phyloP scores from a whole-genome alignment of 2,329 filamentous ascomycete genomes.

The Fusarium sarcochroum region DNA sequence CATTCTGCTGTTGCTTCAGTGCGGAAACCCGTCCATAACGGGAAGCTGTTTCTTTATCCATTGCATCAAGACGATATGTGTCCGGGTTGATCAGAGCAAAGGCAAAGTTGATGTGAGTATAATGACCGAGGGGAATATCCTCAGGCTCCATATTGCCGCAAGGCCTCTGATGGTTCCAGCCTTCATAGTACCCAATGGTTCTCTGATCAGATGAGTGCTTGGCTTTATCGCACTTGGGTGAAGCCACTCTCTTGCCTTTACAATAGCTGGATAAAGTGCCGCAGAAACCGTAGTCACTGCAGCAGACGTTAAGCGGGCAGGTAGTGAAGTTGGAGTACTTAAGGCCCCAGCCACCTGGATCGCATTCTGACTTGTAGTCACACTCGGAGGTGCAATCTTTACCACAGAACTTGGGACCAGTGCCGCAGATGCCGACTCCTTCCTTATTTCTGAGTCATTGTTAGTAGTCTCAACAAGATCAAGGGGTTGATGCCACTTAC shows the following conservation, averaged over 20 bases:
- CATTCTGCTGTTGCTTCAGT: conserved; percentile 47
- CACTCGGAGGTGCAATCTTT: conserved; percentile 44
- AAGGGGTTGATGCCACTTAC: not conserved
- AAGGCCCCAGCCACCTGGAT: conserved; percentile 48
- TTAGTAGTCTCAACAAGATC: not conserved
- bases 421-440: not conserved
- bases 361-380: conserved; percentile 46
- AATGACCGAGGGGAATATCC: conserved; percentile 39
- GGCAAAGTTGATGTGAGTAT: conserved; percentile 54
- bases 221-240: not conserved
- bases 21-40: rapidly evolving
- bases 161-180: conserved; percentile 35
- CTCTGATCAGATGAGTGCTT: conserved; percentile 15
- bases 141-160: conserved; percentile 49
- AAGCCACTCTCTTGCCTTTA: not conserved
- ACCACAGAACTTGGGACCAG: not conserved
- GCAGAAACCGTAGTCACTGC: conserved; percentile 53
- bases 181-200: conserved; percentile 51
- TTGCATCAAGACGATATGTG: conserved; percentile 41
- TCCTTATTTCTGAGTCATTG: rapidly evolving
- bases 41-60: conserved; percentile 8
- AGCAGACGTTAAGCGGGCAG: conserved; percentile 57
- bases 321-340: conserved; percentile 30
- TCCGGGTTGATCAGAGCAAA: conserved; percentile 53
- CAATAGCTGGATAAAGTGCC: conserved; percentile 33